phyloP scores from a whole-genome alignment of 495 filamentous ascomycete genomes.

The Cladorrhinum samala region DNA sequence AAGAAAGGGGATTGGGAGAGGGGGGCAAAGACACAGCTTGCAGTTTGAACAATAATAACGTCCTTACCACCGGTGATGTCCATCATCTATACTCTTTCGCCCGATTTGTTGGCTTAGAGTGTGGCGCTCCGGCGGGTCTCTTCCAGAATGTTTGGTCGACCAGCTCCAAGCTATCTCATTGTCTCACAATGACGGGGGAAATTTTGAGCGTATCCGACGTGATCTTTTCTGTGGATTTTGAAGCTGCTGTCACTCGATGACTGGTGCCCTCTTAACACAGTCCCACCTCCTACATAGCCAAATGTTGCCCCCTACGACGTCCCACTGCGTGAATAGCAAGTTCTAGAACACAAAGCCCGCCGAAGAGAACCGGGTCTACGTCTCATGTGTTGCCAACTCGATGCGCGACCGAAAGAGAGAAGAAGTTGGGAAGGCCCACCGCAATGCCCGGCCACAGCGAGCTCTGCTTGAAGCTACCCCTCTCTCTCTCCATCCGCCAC shows the following conservation, averaged over 20 bases:
- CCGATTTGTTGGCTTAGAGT: not conserved
- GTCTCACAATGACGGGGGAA: not conserved
- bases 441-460: no score
- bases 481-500: not conserved
- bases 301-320: not conserved
- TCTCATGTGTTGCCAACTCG: not conserved
- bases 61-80: not conserved
- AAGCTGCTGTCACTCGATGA: not conserved
- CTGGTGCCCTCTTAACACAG: no score
- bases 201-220: not conserved
- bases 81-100: not conserved
- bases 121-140: no score
- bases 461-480: not conserved
- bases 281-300: no score
- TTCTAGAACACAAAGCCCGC: not conserved
- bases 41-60: no score
- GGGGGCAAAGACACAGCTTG: not conserved
- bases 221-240: no score
- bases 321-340: not conserved
- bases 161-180: not conserved
- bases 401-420: not conserved
- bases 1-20: not conserved
- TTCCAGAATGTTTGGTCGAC: not conserved
- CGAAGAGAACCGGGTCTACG: not conserved
- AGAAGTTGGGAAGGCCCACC: no score